Base-by-base conservation (phyloP, 805 yeast species). In the Blastobotrys chiropterorum region DNA sequence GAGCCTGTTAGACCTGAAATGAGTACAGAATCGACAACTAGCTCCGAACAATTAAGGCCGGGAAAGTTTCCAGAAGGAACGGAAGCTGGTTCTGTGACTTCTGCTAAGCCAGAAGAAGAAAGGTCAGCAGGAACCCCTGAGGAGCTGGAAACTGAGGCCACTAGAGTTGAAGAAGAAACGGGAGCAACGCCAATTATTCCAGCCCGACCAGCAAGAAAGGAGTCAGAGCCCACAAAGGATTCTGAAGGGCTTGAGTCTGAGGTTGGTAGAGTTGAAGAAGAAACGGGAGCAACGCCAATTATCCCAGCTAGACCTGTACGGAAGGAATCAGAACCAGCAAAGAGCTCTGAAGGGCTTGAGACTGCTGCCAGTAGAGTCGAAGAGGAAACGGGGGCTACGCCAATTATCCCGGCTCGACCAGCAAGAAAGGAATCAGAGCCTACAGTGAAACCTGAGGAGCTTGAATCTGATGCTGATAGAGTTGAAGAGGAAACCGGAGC, bases 401-500 rank as follows among this genome's bases (percentile, higher is more conserved):
- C 31, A 42, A n/a, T 20, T 3, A 3, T 20, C 3, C 31, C 45
- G 3, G 11, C 26, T 8, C 42, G n/a, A n/a, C 4, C n/a, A 6
- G 42, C n/a, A n/a, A n/a, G n/a, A n/a, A n/a, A n/a, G n/a, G n/a
- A n/a, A n/a, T n/a, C n/a, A n/a, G n/a, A n/a, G 11, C 11, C 34
- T 26, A 26, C 34, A 26, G 11, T 6, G 34, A 26, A 11, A 5
- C 8, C n/a, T n/a, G n/a, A n/a, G n/a, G n/a, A n/a, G n/a, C n/a
- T n/a, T n/a, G n/a, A n/a, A n/a, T n/a, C n/a, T 6, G 5, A 6
- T 6, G 42, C 6, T 38, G 42, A 38, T 4, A 38, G 42, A 6
- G n/a, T 14, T 38, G 42, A 43, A 43, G 7, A 43, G 46, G 46
- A 8, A 15, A 41, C 44, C 11, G 44, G n/a, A 41, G 44, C 13